These are phyloP conservation scores for Discostella stelligera DNA, from an alignment of 352 stramenopile genomes.

Conservation along the genomic window DNA sequence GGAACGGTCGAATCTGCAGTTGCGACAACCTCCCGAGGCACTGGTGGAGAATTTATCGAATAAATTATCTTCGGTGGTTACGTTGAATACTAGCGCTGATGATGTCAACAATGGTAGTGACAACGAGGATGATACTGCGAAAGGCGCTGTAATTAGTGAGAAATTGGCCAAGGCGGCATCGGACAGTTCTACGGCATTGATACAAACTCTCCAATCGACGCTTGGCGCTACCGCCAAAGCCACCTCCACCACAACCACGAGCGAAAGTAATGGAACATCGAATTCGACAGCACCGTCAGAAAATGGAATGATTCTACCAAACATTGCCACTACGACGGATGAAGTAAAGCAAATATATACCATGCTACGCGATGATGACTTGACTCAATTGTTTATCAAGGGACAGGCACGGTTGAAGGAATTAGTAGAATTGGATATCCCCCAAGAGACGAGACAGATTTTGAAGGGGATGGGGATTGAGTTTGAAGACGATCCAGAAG, in stretches of 20 bases:
- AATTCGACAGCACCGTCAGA: background rate
- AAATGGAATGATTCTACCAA: slow-evolving; percentile 5
- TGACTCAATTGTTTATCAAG: slow-evolving; percentile 70
- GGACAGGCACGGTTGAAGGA: slow-evolving; percentile 64
- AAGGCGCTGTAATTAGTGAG: slow-evolving; percentile 8
- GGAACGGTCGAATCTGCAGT: slow-evolving; percentile 32
- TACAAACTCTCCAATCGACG: slow-evolving; percentile 8
- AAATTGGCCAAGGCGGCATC: slow-evolving; percentile 1
- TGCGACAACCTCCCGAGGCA: slow-evolving; percentile 14
- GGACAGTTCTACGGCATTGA: slow-evolving; percentile 1
- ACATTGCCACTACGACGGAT: slow-evolving; percentile 12
- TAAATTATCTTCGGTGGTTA: slow-evolving; percentile 16
- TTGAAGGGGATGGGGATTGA: slow-evolving; percentile 69
- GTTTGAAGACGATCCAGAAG: slow-evolving; percentile 44
- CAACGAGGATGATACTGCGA: slow-evolving; percentile 6
- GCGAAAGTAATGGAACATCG: slow-evolving; percentile 7
- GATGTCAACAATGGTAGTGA: background rate
- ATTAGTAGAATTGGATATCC: slow-evolving; percentile 69
- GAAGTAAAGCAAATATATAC: slow-evolving; percentile 69
- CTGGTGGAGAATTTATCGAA: slow-evolving; percentile 24
- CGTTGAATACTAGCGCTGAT: slow-evolving; percentile 8
- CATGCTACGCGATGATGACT: slow-evolving; percentile 80
- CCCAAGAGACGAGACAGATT: slow-evolving; percentile 52
- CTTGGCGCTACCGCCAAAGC: background rate
- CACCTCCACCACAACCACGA: background rate